Base-by-base conservation (phyloP, 2,329 filamentous ascomycete species). In the Ophiostoma pallidulum region DNA sequence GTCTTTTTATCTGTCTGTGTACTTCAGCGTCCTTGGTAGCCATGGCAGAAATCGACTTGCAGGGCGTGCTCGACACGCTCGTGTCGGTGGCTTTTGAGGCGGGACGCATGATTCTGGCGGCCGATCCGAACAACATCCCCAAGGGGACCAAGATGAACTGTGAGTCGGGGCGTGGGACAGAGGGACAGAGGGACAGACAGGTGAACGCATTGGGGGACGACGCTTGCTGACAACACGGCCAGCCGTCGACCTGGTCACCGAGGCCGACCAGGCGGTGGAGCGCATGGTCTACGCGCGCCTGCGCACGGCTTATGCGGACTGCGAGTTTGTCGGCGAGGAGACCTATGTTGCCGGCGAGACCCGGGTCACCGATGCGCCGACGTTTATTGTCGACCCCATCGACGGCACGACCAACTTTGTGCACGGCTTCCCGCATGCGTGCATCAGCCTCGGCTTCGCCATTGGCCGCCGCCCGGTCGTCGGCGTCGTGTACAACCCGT, bases 401-500 rank as follows among this genome's bases (percentile, higher is more conserved):
- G 86, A 91, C 66, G 86, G 84, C 59, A 89, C 79, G 7, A 87
- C 82, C 43, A 90, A 90, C 71, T 89, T 91, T 59, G 76, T 90
- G 40, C 86, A 90, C 65, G 76, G 75, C 18, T 83, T 86, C 65
- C 83, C 84, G 4, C 74, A 79, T 57, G 84, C 86, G 52, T 86
- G 80, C 66, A 82, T 90, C 66, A 87, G 83, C 10, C 78, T 91
- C 29, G 86, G 85, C 39, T 73, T 91, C 49, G 74, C 82, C 37
- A 65, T 88, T 52, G 65, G 75, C 58, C 74, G 75, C 53, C 59
- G 61, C 10, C 84, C 86, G 19, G 69, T 71, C 45, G 72, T 90
- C 38, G 86, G 86, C 52, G 80, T 91, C 49, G 80, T 91, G 52
- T 90, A 87, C 68, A 90, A 90, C 66, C 86, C 86, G 0, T 88